Evolutionary conservation across 179 eudicot genomes (phyloP), one percentile per base, ranked within the genome.

Genomic region (Camellia oleifera): DNA sequence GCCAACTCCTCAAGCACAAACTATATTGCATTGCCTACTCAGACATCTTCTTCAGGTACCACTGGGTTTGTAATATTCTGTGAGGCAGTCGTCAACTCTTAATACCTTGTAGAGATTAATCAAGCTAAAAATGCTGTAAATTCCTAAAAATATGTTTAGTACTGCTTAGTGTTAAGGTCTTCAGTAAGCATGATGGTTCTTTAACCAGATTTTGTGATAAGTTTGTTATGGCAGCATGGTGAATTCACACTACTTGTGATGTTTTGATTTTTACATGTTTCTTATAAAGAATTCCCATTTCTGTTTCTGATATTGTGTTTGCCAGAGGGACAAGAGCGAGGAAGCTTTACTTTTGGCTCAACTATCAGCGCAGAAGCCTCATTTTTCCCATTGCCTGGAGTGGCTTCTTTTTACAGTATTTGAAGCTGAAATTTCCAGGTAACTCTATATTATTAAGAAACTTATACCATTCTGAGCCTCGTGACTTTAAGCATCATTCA

Each of bases 381-480:
- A 94, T 88, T 96, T 96, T 88, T 94, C 98, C 69, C 99, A 92
- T 80, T 94, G 97, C 83, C 87, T 96, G 74, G 99, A 96, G 88
- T 96, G 99, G 99, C 99, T 96, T 81, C 98, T 96, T 78, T 96
- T 96, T 85, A 96, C 99, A 14, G 99, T 96, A 74, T 96, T 96
- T 83, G 99, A 96, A 78, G 97, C 97, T 78, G 99, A 94, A 58
- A 94, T 96, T 84, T 94, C 98, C 75, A 88, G 98, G 99, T 96
- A 26, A 26, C 32, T 26, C 32, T 26, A 82, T 78, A 23, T 79
- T 60, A 32, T 53, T 63, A 17, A 26, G 48, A 18, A 42, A 76
- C 32, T 13, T n/a, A n/a, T 13, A 4, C 42, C 17, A n/a, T 71
- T 74, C 48, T 3, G 15, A 56, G 50, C 64, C 65, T 14, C 14